Conservation (phyloP, 2,329 filamentous ascomycete species). For the Colletotrichum tropicicola region DNA sequence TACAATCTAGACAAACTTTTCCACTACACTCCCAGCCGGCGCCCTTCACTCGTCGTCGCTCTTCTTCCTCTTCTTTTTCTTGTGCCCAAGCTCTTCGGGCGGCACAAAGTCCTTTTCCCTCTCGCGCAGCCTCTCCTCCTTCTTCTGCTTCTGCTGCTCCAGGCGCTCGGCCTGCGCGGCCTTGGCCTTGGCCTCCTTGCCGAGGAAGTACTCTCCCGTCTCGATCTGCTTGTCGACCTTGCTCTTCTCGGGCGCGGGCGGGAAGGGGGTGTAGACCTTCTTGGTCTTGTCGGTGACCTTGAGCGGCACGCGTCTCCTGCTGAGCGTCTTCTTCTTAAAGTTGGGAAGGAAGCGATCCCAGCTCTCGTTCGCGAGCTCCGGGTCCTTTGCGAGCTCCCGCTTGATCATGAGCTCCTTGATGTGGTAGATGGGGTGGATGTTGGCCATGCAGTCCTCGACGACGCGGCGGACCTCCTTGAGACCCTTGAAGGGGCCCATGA, state of each 20-base stretch:
- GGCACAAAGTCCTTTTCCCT: conserved; percentile 87
- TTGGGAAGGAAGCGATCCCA: conserved; percentile 98
- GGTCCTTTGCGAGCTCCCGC: conserved; percentile 89
- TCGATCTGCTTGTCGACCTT: conserved; percentile 99
- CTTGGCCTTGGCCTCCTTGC: conserved; percentile 91
- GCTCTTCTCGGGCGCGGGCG: conserved; percentile 96
- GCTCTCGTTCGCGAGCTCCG: conserved; percentile 84
- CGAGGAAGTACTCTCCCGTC: conserved; percentile 94
- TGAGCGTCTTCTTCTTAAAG: conserved; percentile 93
- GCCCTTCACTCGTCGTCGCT: conserved; percentile 36
- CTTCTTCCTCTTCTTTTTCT: conserved; percentile 73
- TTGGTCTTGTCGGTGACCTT: conserved; percentile 92
- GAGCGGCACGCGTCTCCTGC: conserved; percentile 82
- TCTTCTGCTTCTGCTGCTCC: conserved; percentile 87
- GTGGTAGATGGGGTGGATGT: conserved; percentile 93
- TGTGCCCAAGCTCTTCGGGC: conserved; percentile 77
- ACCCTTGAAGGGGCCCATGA: conserved; percentile 92
- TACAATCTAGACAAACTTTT: background rate
- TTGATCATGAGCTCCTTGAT: conserved; percentile 86
- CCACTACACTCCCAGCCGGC: background rate
- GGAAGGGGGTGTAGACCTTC: conserved; percentile 97
- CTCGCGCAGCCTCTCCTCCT: conserved; percentile 87
- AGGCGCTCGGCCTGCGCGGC: conserved; percentile 81
- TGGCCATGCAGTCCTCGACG: conserved; percentile 95
- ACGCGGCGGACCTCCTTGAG: conserved; percentile 91